Evolutionary conservation across 805 yeast species (phyloP).

Genomic region (Vanderwaltozyma verrucispora): DNA sequence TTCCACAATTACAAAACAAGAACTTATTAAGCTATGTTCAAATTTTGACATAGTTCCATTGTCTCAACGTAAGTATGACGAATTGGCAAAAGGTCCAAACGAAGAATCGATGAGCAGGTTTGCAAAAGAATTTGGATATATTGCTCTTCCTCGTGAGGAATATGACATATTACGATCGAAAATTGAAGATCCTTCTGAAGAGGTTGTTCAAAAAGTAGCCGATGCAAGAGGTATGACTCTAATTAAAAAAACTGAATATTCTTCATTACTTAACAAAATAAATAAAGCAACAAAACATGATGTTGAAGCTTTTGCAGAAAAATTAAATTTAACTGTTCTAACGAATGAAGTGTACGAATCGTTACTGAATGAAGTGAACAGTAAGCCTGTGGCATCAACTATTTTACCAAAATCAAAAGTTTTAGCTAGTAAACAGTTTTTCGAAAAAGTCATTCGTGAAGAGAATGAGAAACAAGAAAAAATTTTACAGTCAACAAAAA

Average conservation of each 20-base stretch:
- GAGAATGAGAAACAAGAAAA: slow-evolving; percentile 22
- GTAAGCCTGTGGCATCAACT: slow-evolving; percentile 3
- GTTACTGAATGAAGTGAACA: slow-evolving; percentile 3
- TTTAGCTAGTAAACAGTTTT: slow-evolving; percentile 27
- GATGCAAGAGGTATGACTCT: slow-evolving; percentile 8
- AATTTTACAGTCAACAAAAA: slow-evolving; percentile 26
- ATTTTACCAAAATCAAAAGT: slow-evolving; percentile 20
- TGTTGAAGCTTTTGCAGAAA: slow-evolving; percentile 23
- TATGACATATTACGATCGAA: slow-evolving; percentile 1
- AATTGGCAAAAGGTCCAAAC: slow-evolving; percentile 7
- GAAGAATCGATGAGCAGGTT: slow-evolving; percentile 6
- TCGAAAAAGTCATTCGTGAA: slow-evolving; percentile 25
- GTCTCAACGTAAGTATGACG: slow-evolving; percentile 8
- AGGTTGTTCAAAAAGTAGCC: slow-evolving; percentile 5
- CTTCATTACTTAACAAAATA: slow-evolving; percentile 3
- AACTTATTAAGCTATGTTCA: slow-evolving; percentile 9
- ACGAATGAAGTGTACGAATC: slow-evolving; percentile 26
- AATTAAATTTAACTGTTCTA: slow-evolving; percentile 26
- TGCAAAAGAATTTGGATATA: slow-evolving; percentile 15
- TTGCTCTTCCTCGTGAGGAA: slow-evolving; percentile 9
- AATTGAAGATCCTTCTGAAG: slow-evolving; percentile 6
- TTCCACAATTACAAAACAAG: slow-evolving; percentile 3
- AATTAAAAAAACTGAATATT: slow-evolving; percentile 3
- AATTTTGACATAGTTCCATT: slow-evolving; percentile 9
- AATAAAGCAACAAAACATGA: slow-evolving; percentile 8